These are phyloP conservation scores for Sclerotinia sclerotiorum DNA, from an alignment of 2,329 filamentous ascomycete species.

Conservation along the genomic window DNA sequence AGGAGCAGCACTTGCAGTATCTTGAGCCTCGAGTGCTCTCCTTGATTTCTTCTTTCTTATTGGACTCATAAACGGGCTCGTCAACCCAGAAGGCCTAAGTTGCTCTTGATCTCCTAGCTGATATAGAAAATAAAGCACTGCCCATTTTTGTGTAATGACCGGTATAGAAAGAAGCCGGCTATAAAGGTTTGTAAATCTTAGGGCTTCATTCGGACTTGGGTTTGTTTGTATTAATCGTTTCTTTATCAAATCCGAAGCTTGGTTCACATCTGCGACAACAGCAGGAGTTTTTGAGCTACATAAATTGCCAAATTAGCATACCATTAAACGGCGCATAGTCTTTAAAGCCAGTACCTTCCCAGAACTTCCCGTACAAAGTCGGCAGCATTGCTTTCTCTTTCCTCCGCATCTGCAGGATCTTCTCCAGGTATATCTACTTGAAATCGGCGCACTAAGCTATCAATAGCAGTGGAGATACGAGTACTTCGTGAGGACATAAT, in stretches of 20 bases:
- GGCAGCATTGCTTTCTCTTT: constrained; percentile 64
- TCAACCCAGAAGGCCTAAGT: constrained; percentile 31
- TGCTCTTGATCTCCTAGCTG: constrained; percentile 60
- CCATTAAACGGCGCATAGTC: not conserved
- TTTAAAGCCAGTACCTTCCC: constrained; percentile 41
- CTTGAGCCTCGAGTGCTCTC: constrained; percentile 6
- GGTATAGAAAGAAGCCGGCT: constrained; percentile 85
- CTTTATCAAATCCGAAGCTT: constrained; percentile 91
- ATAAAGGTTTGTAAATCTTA: constrained; percentile 88
- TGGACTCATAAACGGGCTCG: constrained; percentile 40
- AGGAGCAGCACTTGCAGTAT: constrained; percentile 17
- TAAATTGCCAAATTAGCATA: constrained; percentile 25
- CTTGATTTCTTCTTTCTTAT: constrained; percentile 28
- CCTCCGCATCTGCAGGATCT: constrained; percentile 65
- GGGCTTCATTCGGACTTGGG: constrained; percentile 69
- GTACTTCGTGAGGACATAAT: constrained; percentile 44
- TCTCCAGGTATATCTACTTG: constrained; percentile 66
- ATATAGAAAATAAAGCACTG: constrained; percentile 87
- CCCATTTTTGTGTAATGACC: constrained; percentile 94
- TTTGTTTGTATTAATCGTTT: constrained; percentile 79
- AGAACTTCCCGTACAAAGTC: constrained; percentile 50
- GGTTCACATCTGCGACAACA: constrained; percentile 65
- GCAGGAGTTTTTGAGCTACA: constrained; percentile 36
- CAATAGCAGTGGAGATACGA: constrained; percentile 76
- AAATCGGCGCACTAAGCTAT: constrained; percentile 73